phyloP scores from a whole-genome alignment of 805 yeast species.

The Metschnikowia aberdeeniae region DNA sequence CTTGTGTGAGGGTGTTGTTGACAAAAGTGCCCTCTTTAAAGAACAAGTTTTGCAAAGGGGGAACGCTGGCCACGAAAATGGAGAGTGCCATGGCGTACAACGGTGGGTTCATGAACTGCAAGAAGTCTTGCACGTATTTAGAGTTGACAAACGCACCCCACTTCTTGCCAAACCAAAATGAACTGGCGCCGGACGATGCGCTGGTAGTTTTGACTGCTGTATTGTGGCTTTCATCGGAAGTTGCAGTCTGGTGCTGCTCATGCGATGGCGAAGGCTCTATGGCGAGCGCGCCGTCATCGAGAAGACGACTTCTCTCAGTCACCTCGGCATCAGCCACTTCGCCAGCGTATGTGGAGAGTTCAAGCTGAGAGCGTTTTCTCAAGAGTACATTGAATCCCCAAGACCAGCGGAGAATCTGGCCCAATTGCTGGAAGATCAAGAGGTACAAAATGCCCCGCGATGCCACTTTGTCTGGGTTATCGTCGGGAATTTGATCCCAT shows the following conservation, averaged over 20 bases:
- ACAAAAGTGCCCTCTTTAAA: conserved; percentile 56
- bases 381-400: conserved; percentile 79
- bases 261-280: conserved; percentile 3
- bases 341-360: conserved; percentile 17
- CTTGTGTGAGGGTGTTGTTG: conserved; percentile 59
- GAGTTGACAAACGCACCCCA: conserved; percentile 8
- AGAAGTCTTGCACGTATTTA: conserved; percentile 21
- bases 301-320: background rate
- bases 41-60: conserved; percentile 52
- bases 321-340: background rate
- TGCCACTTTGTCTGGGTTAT: conserved; percentile 65
- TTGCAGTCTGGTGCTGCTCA: background rate
- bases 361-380: conserved; percentile 44
- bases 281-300: conserved; percentile 8
- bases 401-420: conserved; percentile 79
- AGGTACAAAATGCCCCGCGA: conserved; percentile 73
- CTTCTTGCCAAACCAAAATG: background rate
- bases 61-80: conserved; percentile 64
- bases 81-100: conserved; percentile 71
- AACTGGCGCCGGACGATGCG: background rate
- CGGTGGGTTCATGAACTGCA: conserved; percentile 72
- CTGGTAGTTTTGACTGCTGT: background rate
- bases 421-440: conserved; percentile 75
- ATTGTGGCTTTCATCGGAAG: background rate
- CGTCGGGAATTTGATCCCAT: conserved; percentile 71